Conservation (phyloP, 2,329 filamentous ascomycete species). For the Ophiostoma sp. region DNA sequence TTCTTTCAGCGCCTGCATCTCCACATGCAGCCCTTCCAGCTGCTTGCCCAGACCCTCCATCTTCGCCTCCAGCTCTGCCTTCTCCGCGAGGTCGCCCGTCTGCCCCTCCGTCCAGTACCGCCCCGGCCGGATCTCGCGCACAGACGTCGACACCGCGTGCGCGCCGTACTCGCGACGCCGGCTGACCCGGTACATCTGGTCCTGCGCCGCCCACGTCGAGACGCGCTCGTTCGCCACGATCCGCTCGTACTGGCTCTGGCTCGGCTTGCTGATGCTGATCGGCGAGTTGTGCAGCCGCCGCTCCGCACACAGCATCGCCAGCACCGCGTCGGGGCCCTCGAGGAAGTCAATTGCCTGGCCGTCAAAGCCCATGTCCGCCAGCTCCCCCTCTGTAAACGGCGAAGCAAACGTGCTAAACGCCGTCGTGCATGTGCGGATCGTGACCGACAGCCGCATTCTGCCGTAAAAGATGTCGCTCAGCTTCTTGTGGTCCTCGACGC, state of each 20-base stretch:
- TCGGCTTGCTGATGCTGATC: conserved; percentile 58
- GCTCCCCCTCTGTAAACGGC: conserved; percentile 51
- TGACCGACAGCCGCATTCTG: conserved; percentile 62
- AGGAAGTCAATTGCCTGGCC: conserved; percentile 75
- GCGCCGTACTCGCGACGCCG: conserved; percentile 77
- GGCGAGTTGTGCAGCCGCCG: conserved; percentile 63
- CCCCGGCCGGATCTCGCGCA: conserved; percentile 56
- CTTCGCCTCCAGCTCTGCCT: conserved; percentile 53
- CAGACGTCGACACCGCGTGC: conserved; percentile 63
- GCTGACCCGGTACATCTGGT: conserved; percentile 57
- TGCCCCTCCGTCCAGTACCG: conserved; percentile 72
- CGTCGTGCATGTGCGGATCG: conserved; percentile 59
- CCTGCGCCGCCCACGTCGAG: conserved; percentile 64
- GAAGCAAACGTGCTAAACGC: conserved; percentile 51
- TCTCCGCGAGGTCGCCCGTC: conserved; percentile 58
- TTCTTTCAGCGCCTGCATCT: conserved; percentile 35
- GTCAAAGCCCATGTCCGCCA: conserved; percentile 62
- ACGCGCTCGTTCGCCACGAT: conserved; percentile 56
- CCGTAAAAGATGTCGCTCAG: conserved; percentile 62
- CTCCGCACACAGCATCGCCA: conserved; percentile 82
- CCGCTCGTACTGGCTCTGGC: conserved; percentile 61
- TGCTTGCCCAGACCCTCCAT: conserved; percentile 42
- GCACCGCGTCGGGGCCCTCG: conserved; percentile 72
- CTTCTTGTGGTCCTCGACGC: conserved; percentile 65
- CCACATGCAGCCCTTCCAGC: conserved; percentile 33